Base-by-base conservation (phyloP, 2,329 filamentous ascomycete genomes). In the Ceratocystis alfenasii region DNA sequence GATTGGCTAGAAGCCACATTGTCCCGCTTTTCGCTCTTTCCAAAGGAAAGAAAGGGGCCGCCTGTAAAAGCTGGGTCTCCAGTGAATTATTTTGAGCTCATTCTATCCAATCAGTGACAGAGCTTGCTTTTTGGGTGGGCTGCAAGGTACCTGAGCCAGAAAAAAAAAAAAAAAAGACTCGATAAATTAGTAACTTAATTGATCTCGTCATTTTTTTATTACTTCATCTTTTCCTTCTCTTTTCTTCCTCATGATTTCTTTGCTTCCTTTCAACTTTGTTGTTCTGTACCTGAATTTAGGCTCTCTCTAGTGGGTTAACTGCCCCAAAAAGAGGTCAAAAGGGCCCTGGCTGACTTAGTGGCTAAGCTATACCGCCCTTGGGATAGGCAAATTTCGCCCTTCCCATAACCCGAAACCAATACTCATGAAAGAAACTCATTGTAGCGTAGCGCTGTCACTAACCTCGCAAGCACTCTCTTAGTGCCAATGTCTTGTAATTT, bases 71-170 rank as follows among this genome's bases (percentile, higher is more conserved):
- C 61, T 61, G 61, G 65, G 62, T 59, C 46, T 50, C 61, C 25
- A 1, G 53, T 48, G 62, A 55, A 41, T 36, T 25, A 22, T 17
- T 25, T 22, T 28, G 17, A n/a, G 5, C 6, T 25, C 8, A 22
- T 6, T 22, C n/a, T 33, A 53, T 61, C 48, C 65, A 66, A 66
- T 66, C 48, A 61, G 25, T 25, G n/a, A 1, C n/a, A 3, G 10
- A 10, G 5, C 4, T 60, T 12, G 17, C 22, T 15, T 36, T 60
- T 20, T 36, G 17, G 15, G 41, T 62, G 48, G 63, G 44, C 65
- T 67, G 65, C 53, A 64, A 67, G 62, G 65, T 67, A 67, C 62
- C 28, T 2, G 25, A 17, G n/a, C 44, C 44, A 62, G 28, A 33
- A 33, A 59, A n/a, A n/a, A 60, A n/a, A 7, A 25, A 61, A 1